These are phyloP conservation scores for Tricholoma saponaceum DNA, from an alignment of 768 basidiomycete species.

Conservation along the genomic window DNA sequence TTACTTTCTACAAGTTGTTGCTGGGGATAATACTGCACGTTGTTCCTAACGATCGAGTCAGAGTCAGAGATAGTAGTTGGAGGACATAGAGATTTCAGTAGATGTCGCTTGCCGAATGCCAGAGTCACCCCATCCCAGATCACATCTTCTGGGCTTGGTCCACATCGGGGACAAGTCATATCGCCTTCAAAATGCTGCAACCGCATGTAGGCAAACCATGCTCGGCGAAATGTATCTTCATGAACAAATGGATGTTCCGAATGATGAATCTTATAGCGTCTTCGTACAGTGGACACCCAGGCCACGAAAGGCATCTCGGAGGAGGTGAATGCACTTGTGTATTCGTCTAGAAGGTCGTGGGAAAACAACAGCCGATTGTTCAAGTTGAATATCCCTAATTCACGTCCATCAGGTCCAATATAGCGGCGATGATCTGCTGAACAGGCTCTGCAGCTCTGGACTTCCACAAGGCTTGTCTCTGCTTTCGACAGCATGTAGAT, in stretches of 20 bases:
- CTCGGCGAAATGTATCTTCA: slow-evolving; percentile 23
- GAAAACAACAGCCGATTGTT: slow-evolving; percentile 27
- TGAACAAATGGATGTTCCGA: slow-evolving; percentile 17
- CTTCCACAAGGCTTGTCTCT: neutral
- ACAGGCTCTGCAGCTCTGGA: slow-evolving; percentile 1
- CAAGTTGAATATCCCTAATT: slow-evolving; percentile 28
- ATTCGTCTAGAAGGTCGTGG: slow-evolving; percentile 30
- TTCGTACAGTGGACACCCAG: slow-evolving; percentile 17
- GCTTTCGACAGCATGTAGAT: neutral
- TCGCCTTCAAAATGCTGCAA: slow-evolving; percentile 8
- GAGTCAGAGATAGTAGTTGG: neutral
- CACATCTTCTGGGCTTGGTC: slow-evolving; percentile 12
- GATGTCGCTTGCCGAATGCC: slow-evolving; percentile 12
- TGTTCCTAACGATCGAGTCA: neutral
- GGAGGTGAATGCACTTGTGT: slow-evolving; percentile 24
- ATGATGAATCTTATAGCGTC: slow-evolving; percentile 15
- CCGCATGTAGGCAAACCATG: slow-evolving; percentile 27
- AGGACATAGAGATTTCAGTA: slow-evolving; percentile 8
- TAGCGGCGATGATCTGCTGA: slow-evolving; percentile 2
- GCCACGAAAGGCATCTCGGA: slow-evolving; percentile 33
- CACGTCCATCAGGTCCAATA: slow-evolving; percentile 26
- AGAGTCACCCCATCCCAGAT: slow-evolving; percentile 22
- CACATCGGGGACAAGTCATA: slow-evolving; percentile 17
- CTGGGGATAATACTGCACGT: neutral
- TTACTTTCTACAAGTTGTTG: neutral